Evolutionary conservation across 108 stramenopile species (phyloP), one percentile per base, ranked within the genome.

Genomic region (Nitzschia sp.): DNA sequence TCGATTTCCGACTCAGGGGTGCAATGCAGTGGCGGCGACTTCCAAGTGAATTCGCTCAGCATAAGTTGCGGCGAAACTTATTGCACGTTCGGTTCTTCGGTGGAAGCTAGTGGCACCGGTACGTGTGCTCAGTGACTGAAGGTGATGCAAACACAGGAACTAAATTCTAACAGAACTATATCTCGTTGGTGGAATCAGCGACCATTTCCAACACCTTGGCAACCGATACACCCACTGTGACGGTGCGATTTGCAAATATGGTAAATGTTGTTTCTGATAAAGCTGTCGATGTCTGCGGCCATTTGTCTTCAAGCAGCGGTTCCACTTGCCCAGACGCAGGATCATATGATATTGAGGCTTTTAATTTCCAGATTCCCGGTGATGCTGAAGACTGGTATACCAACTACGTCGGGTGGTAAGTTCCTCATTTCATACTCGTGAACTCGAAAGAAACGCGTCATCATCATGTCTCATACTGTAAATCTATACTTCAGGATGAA

Each of bases 41-140:
- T 62, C 11, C 19, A 62, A 27, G 61, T 62, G 13, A 46, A n/a
- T 15, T 62, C 61, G 18, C 42, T 62, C 2, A 15, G 32, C n/a
- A 23, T 62, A 34, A 42, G 46, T 26, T 62, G 61, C 46, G 49
- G 49, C 21, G 61, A 42, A 36, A 46, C 24, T 26, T 66, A 66
- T 30, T 66, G 65, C 49, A 66, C 65, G 26, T 66, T 51, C 26
- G 65, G 65, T 1, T 66, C 65, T 2, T 24, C 29, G 30, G 65
- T 54, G 19, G 29, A 15, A 0, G 24, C 53, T 27, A 17, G 15
- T 11, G 49, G 65, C 21, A 0, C 21, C 46, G 19, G 49, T 51
- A 51, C 13, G 49, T 51, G 49, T 19, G 11, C 38, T 13, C 9
- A 42, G 38, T n/a, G n/a, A n/a, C n/a, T n/a, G n/a, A n/a, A n/a